A percentile compares a stretch with the other conserved stretches of the same genome.
phyloP scores from a whole-genome alignment of 169 alveolate species.

The Perkinsus olseni region DNA sequence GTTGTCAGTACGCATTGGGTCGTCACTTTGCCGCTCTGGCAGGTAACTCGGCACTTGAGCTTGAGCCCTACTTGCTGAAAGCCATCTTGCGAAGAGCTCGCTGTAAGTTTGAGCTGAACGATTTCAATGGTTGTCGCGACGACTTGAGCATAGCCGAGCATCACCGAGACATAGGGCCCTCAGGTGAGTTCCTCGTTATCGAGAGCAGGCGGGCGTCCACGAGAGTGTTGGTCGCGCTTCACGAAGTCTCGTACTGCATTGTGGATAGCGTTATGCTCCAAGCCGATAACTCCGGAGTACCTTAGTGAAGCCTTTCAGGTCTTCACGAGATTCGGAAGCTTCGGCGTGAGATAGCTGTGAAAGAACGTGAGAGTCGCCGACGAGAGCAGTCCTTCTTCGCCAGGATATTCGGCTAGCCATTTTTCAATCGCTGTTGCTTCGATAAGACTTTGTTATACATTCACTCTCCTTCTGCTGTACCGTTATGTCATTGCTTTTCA shows the following conservation, averaged over 20 bases:
- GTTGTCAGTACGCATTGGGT: neutral
- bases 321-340: neutral
- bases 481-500: no score
- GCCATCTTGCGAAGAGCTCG: neutral
- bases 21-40: neutral
- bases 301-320: neutral
- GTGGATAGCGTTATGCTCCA: no score
- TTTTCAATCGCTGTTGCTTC: neutral
- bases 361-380: neutral
- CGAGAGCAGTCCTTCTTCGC: neutral
- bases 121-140: neutral
- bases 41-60: neutral
- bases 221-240: neutral
- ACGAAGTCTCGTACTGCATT: neutral
- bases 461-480: neutral
- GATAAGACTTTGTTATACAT: neutral
- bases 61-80: neutral
- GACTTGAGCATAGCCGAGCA: neutral
- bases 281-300: no score
- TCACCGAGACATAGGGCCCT: neutral
- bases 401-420: neutral
- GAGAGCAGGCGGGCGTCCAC: no score
- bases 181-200: neutral
- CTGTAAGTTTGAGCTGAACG: neutral
- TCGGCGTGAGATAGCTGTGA: neutral